A percentile compares a stretch with the other conserved stretches of the same genome.
Evolutionary conservation across 2,329 filamentous ascomycete species (phyloP).

Genomic region (Ceratocystis harringtonii): DNA sequence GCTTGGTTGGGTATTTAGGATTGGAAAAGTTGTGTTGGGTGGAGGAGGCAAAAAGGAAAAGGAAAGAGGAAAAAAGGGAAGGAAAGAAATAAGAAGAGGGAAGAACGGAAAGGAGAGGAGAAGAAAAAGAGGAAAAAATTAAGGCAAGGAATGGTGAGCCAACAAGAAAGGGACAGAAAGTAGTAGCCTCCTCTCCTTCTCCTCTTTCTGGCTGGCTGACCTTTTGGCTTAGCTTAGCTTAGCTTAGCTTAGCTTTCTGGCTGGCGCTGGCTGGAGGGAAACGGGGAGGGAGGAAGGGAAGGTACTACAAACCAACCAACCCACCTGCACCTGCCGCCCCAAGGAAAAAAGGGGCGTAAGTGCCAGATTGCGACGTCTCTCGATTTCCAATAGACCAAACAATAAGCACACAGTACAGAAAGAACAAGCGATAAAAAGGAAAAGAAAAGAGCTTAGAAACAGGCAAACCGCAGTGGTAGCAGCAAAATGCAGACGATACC

Average conservation of each 20-base stretch:
- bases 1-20: conserved; percentile 16
- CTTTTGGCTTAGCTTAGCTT: neutral
- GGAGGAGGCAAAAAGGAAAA: neutral
- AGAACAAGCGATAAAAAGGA: neutral
- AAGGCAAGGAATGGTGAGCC: conserved; percentile 5
- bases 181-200: neutral
- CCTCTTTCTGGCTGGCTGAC: neutral
- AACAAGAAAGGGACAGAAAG: conserved; percentile 5
- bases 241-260: neutral
- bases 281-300: neutral
- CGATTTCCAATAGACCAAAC: neutral
- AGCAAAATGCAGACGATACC: neutral
- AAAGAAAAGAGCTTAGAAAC: neutral
- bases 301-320: neutral
- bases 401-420: neutral
- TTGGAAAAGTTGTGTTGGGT: conserved; percentile 12
- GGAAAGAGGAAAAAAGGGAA: conserved; percentile 6
- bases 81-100: neutral
- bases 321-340: neutral
- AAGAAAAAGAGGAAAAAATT: conserved; percentile 8
- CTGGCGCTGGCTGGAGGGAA: neutral
- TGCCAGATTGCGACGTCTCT: conserved; percentile 1
- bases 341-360: neutral
- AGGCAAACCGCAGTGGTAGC: neutral
- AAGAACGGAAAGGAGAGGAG: conserved; percentile 3